Conservation (phyloP, 2,329 filamentous ascomycete genomes). For the Penicillium occitanis region DNA sequence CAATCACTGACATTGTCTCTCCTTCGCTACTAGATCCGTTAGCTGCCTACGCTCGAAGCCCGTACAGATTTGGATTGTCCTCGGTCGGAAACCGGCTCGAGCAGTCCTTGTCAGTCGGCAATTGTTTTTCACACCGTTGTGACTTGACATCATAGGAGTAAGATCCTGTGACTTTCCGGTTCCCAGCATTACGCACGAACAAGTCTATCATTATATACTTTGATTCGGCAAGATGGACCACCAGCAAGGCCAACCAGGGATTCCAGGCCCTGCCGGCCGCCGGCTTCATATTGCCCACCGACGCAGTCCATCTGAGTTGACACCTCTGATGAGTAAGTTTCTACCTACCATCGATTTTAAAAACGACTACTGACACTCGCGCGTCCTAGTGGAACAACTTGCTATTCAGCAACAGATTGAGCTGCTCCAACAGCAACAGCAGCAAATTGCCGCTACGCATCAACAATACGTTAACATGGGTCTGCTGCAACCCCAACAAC, state of each 20-base stretch:
- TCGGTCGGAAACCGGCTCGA: constrained; percentile 32
- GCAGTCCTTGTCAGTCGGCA: constrained; percentile 29
- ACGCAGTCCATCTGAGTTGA: constrained; percentile 94
- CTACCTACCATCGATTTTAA: constrained; percentile 22
- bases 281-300: constrained; percentile 96
- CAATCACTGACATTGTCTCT: constrained; percentile 4
- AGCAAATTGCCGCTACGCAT: constrained; percentile 93
- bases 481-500: constrained; percentile 84
- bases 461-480: constrained; percentile 98
- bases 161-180: constrained; percentile 1
- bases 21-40: constrained; percentile 6
- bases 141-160: constrained; percentile 1
- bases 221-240: constrained; percentile 59
- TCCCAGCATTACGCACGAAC: background rate
- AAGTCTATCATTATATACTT: constrained; percentile 15
- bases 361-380: constrained; percentile 41
- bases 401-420: constrained; percentile 98
- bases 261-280: constrained; percentile 74
- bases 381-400: constrained; percentile 80
- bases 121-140: constrained; percentile 17
- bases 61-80: constrained; percentile 7
- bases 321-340: constrained; percentile 94
- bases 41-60: constrained; percentile 7
- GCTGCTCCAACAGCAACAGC: constrained; percentile 93
- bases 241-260: constrained; percentile 58